Conservation (phyloP, 2,329 filamentous ascomycete species). For the Fusarium xyrophilum region DNA sequence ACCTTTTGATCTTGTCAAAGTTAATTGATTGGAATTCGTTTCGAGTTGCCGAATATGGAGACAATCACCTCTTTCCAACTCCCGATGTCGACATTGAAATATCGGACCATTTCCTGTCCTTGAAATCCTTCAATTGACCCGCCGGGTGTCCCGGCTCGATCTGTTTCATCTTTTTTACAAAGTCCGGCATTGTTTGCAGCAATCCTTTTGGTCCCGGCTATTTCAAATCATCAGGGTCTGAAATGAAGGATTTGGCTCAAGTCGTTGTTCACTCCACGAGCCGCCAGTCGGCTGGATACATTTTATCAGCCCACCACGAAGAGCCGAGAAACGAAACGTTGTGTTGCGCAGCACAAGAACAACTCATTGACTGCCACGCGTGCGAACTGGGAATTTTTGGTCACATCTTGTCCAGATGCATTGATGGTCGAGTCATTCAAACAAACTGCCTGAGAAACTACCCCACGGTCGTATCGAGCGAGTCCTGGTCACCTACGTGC, state of each 20-base stretch:
- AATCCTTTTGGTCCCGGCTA: constrained; percentile 11
- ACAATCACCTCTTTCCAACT: constrained; percentile 37
- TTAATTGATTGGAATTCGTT: constrained; percentile 6
- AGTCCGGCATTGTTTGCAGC: background rate
- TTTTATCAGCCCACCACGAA: constrained; percentile 23
- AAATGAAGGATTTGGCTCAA: constrained; percentile 12
- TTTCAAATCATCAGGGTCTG: background rate
- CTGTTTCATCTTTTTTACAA: background rate
- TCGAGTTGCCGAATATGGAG: background rate
- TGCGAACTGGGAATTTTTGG: constrained; percentile 10
- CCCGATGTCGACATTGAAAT: constrained; percentile 41
- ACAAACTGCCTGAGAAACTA: constrained; percentile 14
- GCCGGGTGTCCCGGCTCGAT: constrained; percentile 10
- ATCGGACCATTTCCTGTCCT: constrained; percentile 21
- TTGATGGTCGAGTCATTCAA: constrained; percentile 5
- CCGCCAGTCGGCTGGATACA: constrained; percentile 15
- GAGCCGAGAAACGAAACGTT: constrained; percentile 12
- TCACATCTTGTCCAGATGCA: constrained; percentile 2
- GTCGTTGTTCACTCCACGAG: constrained; percentile 17
- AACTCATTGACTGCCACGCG: constrained; percentile 39
- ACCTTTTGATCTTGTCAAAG: background rate
- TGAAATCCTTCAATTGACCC: constrained; percentile 1
- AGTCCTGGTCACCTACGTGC: background rate
- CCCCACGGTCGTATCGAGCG: constrained; percentile 2
- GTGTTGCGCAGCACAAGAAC: constrained; percentile 32